phyloP scores from a whole-genome alignment of 2,329 filamentous ascomycete species.

The Beauveria medogensis region DNA sequence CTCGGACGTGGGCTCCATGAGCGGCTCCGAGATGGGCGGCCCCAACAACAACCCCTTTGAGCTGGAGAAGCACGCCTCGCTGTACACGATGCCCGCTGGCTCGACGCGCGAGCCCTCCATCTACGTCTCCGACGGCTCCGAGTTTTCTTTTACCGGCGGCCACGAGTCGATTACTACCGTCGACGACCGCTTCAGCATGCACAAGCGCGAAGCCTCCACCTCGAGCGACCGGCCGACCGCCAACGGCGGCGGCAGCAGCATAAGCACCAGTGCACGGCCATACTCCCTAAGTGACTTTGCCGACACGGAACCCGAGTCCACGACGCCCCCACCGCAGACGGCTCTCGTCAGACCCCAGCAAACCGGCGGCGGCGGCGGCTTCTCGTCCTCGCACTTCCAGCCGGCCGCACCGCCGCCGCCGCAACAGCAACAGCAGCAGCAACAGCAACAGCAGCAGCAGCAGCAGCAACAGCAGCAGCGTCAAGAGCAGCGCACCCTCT shows the following conservation, averaged over 20 bases:
- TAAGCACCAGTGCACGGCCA: conserved; percentile 17
- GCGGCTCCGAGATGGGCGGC: conserved; percentile 47
- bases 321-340: conserved; percentile 23
- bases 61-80: conserved; percentile 53
- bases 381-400: conserved; percentile 13
- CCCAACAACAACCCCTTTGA: conserved; percentile 52
- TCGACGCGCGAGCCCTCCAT: conserved; percentile 47
- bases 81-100: conserved; percentile 36
- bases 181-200: conserved; percentile 10
- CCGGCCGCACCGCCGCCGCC: conserved; percentile 13
- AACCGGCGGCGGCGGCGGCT: conserved; percentile 8
- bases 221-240: conserved; percentile 11
- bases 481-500: conserved; percentile 14
- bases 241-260: conserved; percentile 7
- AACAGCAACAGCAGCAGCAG: conserved; percentile 12
- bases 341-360: conserved; percentile 17
- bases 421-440: not conserved
- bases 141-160: conserved; percentile 33
- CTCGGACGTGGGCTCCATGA: conserved; percentile 48
- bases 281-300: conserved; percentile 34
- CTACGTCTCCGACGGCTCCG: conserved; percentile 52
- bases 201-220: conserved; percentile 9
- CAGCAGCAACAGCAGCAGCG: conserved; percentile 15
- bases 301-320: conserved; percentile 30
- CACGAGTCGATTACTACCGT: conserved; percentile 13